These are phyloP conservation scores for Fereydounia khargensis DNA, from an alignment of 1,284 basidiomycete genomes.

Conservation along the genomic window DNA sequence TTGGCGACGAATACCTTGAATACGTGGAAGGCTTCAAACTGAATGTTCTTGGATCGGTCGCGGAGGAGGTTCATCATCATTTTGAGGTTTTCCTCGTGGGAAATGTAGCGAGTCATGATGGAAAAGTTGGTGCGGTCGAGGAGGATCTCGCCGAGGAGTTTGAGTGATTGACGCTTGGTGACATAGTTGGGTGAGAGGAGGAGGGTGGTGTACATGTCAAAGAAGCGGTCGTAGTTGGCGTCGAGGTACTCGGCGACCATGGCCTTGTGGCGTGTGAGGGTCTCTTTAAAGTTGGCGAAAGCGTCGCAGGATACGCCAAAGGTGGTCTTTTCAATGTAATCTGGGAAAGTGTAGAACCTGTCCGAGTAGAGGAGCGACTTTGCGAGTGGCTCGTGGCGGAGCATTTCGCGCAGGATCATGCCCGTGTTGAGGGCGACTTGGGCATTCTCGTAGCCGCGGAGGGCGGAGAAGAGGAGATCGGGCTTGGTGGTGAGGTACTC, in stretches of 20 bases:
- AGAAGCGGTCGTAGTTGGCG: conserved; percentile 96
- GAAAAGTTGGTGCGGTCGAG: conserved; percentile 96
- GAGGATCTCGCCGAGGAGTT: conserved; percentile 94
- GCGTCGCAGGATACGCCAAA: conserved; percentile 98
- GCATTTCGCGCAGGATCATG: conserved; percentile 96
- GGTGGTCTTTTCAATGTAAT: conserved; percentile 95
- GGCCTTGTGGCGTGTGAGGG: conserved; percentile 84
- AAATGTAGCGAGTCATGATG: conserved; percentile 98
- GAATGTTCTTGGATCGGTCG: conserved; percentile 97
- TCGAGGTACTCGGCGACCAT: conserved; percentile 97
- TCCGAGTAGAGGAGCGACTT: conserved; percentile 90
- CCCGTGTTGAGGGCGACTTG: conserved; percentile 96
- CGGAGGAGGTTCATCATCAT: conserved; percentile 99
- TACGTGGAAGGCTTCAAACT: conserved; percentile 99
- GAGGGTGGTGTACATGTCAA: conserved; percentile 86
- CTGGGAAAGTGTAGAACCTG: conserved; percentile 86
- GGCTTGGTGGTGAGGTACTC: conserved; percentile 83
- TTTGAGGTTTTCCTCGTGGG: conserved; percentile 80
- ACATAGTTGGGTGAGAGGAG: conserved; percentile 94
- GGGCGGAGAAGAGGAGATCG: conserved; percentile 82
- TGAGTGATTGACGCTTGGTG: conserved; percentile 98
- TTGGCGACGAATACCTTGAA: conserved; percentile 99
- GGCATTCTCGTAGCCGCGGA: conserved; percentile 79
- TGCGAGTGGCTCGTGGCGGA: conserved; percentile 84
- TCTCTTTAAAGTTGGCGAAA: conserved; percentile 81